These are phyloP conservation scores for Cryptococcus deneoformans DNA, from an alignment of 1,284 basidiomycete genomes.

Conservation along the genomic window DNA sequence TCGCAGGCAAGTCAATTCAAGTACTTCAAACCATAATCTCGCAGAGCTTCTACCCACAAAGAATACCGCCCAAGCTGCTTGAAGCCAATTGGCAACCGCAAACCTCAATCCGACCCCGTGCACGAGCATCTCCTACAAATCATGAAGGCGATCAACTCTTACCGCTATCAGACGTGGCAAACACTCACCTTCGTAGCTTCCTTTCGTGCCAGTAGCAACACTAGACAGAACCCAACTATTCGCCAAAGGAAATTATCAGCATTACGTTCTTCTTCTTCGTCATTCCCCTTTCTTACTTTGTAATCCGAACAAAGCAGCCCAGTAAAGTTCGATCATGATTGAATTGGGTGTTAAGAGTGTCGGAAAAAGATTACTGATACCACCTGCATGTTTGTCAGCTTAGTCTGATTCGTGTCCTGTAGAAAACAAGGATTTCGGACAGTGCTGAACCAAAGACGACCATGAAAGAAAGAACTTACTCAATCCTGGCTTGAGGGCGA, in stretches of 20 bases:
- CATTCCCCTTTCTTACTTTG: conserved; percentile 20
- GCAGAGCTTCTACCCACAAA: conserved; percentile 57
- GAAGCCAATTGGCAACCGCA: conserved; percentile 74
- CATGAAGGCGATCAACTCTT: neutral
- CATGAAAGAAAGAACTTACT: conserved; percentile 19
- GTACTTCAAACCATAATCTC: neutral
- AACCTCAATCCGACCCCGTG: conserved; percentile 75
- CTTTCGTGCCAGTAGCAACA: conserved; percentile 67
- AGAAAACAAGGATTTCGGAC: too few species aligned
- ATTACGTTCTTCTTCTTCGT: too few species aligned
- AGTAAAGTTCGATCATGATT: conserved; percentile 63
- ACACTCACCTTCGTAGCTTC: conserved; percentile 69
- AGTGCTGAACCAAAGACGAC: neutral
- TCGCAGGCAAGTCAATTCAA: neutral
- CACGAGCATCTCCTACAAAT: conserved; percentile 55
- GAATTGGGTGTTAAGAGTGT: conserved; percentile 70
- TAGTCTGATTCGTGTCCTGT: too few species aligned
- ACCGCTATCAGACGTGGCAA: neutral
- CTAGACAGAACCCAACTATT: conserved; percentile 74
- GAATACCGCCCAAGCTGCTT: conserved; percentile 77
- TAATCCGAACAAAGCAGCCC: conserved; percentile 52
- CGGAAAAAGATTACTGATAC: conserved; percentile 60
- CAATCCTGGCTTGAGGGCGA: conserved; percentile 47
- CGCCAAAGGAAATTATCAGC: neutral
- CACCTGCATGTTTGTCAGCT: conserved; percentile 44